Evolutionary conservation across 352 stramenopile genomes (phyloP).

Genomic region (Globisporangium paddicum): DNA sequence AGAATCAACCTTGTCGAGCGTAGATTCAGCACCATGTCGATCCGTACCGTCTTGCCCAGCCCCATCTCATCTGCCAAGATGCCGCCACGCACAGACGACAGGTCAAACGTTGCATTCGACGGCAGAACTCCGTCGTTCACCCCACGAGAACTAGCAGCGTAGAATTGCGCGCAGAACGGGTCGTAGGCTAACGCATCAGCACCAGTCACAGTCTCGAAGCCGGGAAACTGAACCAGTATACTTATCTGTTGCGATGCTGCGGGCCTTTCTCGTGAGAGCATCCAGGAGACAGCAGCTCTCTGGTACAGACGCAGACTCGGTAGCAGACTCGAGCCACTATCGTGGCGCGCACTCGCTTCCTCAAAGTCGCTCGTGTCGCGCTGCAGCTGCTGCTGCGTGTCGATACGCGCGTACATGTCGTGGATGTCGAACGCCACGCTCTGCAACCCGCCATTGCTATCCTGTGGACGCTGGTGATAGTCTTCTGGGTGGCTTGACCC

Average conservation of each 20-base stretch:
- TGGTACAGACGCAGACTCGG: slow-evolving; percentile 96
- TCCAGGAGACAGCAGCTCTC: slow-evolving; percentile 95
- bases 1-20: too few species aligned
- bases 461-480: not conserved
- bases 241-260: not conserved
- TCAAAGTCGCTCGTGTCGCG: slow-evolving; percentile 26
- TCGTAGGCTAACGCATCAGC: slow-evolving; percentile 22
- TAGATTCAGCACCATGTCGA: too few species aligned
- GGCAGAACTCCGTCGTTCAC: not conserved
- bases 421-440: slow-evolving; percentile 36
- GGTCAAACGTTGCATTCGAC: slow-evolving; percentile 6
- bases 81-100: slow-evolving; percentile 45
- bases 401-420: slow-evolving; percentile 55
- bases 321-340: slow-evolving; percentile 27
- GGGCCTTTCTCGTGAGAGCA: slow-evolving; percentile 82
- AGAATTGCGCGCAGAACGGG: slow-evolving; percentile 30
- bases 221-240: slow-evolving; percentile 12
- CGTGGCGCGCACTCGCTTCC: not conserved
- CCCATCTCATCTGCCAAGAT: slow-evolving; percentile 94
- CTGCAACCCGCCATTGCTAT: slow-evolving; percentile 8
- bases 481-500: not conserved
- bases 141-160: not conserved
- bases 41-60: slow-evolving; percentile 61
- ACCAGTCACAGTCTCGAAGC: not conserved
- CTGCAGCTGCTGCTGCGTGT: slow-evolving; percentile 29